These are phyloP conservation scores for Talaromyces sp. DNA, from an alignment of 2,329 filamentous ascomycete genomes.

Conservation along the genomic window DNA sequence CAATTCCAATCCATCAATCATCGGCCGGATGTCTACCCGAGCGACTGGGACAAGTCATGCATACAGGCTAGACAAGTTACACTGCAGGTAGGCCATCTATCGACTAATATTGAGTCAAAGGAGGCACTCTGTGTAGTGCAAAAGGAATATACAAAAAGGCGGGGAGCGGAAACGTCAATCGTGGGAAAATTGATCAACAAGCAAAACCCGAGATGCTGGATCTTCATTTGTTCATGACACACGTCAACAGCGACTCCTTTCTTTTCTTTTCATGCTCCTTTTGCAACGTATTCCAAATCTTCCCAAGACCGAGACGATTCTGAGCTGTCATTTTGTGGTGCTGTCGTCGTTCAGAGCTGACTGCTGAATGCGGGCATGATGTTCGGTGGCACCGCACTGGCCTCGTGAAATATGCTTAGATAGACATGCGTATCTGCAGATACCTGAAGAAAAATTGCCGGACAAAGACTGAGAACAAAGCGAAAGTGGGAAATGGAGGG, in stretches of 20 bases:
- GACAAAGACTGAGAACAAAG: not conserved
- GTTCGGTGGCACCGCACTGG: slow-evolving; percentile 5
- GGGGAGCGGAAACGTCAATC: not conserved
- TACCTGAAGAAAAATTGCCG: not conserved
- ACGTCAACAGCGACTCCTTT: not conserved
- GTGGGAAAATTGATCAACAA: not conserved
- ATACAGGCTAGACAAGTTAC: slow-evolving; percentile 9
- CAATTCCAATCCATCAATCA: slow-evolving; percentile 3
- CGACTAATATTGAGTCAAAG: not conserved
- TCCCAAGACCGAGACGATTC: not conserved
- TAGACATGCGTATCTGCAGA: not conserved
- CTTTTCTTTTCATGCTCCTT: not conserved
- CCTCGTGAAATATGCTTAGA: not conserved
- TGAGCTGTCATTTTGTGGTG: slow-evolving; percentile 3
- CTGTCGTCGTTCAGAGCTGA: not conserved
- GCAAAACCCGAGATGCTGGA: slow-evolving; percentile 1
- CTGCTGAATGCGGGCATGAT: slow-evolving; percentile 7
- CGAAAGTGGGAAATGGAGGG: not conserved
- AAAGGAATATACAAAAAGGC: not conserved
- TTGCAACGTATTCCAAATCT: not conserved
- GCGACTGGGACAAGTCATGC: slow-evolving; percentile 15
- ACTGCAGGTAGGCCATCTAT: not conserved
- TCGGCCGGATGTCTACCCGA: slow-evolving; percentile 8
- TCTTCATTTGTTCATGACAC: not conserved
- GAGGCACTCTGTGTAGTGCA: not conserved